Evolutionary conservation across 192 early-diverging fungal species (phyloP).

Genomic region (Podila minutissima): DNA sequence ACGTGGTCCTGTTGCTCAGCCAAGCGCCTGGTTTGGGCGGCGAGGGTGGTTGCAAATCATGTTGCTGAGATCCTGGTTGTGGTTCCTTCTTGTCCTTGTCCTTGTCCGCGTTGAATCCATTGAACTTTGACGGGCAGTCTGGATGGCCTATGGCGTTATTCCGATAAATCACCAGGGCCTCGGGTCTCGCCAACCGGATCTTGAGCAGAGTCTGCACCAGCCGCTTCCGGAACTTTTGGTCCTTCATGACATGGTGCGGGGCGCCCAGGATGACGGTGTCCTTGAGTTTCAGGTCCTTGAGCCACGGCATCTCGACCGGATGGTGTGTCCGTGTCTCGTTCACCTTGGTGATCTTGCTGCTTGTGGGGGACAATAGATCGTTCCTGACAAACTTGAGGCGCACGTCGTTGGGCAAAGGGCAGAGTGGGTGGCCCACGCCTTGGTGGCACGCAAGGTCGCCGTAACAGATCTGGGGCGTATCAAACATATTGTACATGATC

Average conservation of each 20-base stretch:
- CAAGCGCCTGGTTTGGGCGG: background rate
- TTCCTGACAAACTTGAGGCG: conserved; percentile 58
- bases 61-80: background rate
- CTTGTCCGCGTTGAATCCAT: conserved; percentile 23
- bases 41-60: background rate
- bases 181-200: conserved; percentile 44
- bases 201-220: conserved; percentile 44
- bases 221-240: conserved; percentile 43
- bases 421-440: conserved; percentile 41
- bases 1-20: background rate
- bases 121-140: conserved; percentile 28
- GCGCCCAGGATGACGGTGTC: conserved; percentile 60
- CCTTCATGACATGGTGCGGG: conserved; percentile 43
- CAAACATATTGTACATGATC: conserved; percentile 57
- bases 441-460: conserved; percentile 62
- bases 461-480: conserved; percentile 63
- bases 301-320: conserved; percentile 58
- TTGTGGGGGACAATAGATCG: conserved; percentile 53
- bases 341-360: background rate
- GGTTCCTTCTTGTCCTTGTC: conserved; percentile 3
- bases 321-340: conserved; percentile 49
- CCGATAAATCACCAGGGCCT: conserved; percentile 61
- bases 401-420: conserved; percentile 24
- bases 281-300: conserved; percentile 35
- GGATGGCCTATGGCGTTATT: conserved; percentile 59